Evolutionary conservation across 371 early-diverging fungal genomes (phyloP), one percentile per base, ranked within the genome.

Genomic region (Mortierella sp.): DNA sequence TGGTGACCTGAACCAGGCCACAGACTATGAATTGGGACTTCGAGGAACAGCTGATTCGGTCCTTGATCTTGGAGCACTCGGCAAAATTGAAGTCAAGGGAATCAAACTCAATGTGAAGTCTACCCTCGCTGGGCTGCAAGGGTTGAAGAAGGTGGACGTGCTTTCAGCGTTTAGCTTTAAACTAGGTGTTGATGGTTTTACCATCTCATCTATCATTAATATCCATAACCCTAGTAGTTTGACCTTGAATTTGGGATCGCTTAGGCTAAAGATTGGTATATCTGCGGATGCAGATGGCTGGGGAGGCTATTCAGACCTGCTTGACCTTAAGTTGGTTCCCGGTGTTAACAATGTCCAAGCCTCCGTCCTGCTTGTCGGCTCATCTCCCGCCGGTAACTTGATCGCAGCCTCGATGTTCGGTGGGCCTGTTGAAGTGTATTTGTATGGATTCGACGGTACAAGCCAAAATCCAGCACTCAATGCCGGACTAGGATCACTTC

Each of bases 201-300:
- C 37, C 7, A 45, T 64, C 19, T n/a, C 34, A 4, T 29, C 35
- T 0, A 7, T 59, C 3, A 66, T 72, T 7, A 63, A 62, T n/a
- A 72, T 78, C 19, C 26, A 65, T 43, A 77, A 77, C 40, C 78
- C 78, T 10, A 68, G 68, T 34, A 31, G 55, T 28, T 69, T 77
- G 23, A 72, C 78, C 0, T 40, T 77, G n/a, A 56, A 29, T 8
- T 15, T 72, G 13, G 53, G 53, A 28, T 26, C 53, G 28, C 17
- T 53, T 8, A 8, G 28, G 12, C 28, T 53, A 0, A 1, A 12
- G 10, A 26, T 5, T 23, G 53, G 53, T 53, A 1, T 29, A 17
- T 12, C 23, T 53, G 12, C 23, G 3, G 3, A 23, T 53, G 28
- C 23, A 0, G 29, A 12, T 3, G 53, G 53, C 2, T 23, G 3